Conservation (phyloP, 257 asterid genomes). For the Ajuga chamaepitys region DNA sequence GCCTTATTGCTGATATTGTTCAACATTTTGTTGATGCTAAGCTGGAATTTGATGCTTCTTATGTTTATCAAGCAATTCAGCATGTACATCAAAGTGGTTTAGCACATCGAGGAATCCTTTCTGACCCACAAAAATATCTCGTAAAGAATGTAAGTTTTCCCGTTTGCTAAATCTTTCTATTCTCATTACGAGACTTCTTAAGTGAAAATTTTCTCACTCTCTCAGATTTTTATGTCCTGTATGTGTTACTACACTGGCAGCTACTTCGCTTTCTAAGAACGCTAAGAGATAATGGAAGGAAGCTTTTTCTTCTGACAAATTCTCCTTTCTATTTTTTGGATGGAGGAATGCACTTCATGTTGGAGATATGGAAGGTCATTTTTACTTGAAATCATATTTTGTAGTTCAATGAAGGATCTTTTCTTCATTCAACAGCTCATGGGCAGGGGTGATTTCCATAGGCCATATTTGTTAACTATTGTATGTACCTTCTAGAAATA, state of each 20-base stretch:
- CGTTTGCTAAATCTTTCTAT: not conserved
- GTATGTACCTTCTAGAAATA: not conserved
- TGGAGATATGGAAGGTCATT: constrained; percentile 38
- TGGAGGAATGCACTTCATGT: constrained; percentile 91
- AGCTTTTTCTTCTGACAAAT: constrained; percentile 87
- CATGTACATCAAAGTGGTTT: constrained; percentile 88
- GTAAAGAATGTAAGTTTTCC: constrained; percentile 65
- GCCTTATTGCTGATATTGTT: constrained; percentile 93
- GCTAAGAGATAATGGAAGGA: constrained; percentile 86
- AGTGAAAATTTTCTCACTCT: not conserved
- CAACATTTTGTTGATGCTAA: constrained; percentile 96
- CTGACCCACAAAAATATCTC: constrained; percentile 78
- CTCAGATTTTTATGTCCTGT: constrained; percentile 16
- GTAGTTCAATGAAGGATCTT: not conserved
- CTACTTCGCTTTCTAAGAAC: constrained; percentile 62
- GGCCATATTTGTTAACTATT: not conserved
- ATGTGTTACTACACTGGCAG: constrained; percentile 55
- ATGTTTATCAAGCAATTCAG: constrained; percentile 86
- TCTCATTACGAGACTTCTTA: not conserved
- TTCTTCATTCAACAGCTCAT: not conserved
- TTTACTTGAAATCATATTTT: not conserved
- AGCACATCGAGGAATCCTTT: constrained; percentile 77
- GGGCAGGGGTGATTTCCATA: not conserved
- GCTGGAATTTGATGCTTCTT: constrained; percentile 86
- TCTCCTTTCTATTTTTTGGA: constrained; percentile 93